phyloP scores from a whole-genome alignment of 2,329 filamentous ascomycete genomes.

The Aureobasidium subglaciale region DNA sequence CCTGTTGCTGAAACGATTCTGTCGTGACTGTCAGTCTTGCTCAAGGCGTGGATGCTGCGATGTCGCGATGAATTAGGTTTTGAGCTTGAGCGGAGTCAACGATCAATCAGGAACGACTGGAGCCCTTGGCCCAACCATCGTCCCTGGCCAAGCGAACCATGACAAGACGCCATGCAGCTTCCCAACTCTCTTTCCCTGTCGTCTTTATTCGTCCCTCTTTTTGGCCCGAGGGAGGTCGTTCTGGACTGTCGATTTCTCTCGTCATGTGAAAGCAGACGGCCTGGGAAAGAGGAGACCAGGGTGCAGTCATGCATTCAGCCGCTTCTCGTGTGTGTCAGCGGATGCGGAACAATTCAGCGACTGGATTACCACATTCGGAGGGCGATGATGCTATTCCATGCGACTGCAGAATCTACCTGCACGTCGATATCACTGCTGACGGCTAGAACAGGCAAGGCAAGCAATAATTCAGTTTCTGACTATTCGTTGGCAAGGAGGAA shows the following conservation, averaged over 20 bases:
- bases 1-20: background rate
- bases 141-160: slow-evolving; percentile 1
- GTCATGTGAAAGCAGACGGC: slow-evolving; percentile 11
- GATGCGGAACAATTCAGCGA: slow-evolving; percentile 1
- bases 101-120: background rate
- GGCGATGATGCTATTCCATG: slow-evolving; percentile 8
- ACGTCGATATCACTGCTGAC: slow-evolving; percentile 14
- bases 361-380: slow-evolving; percentile 1
- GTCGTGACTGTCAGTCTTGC: background rate
- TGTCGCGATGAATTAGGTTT: slow-evolving; percentile 4
- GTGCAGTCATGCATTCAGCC: slow-evolving; percentile 6
- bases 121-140: background rate
- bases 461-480: background rate
- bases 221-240: background rate
- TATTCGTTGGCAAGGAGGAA: background rate
- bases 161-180: background rate
- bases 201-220: background rate
- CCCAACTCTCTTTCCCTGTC: background rate
- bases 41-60: background rate
- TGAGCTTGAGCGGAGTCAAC: slow-evolving; percentile 1
- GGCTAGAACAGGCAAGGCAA: background rate
- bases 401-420: slow-evolving; percentile 12
- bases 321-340: slow-evolving; percentile 7
- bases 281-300: background rate
- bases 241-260: background rate